phyloP scores from a whole-genome alignment of 2,329 filamentous ascomycete genomes.

The Trichoderma gracile region DNA sequence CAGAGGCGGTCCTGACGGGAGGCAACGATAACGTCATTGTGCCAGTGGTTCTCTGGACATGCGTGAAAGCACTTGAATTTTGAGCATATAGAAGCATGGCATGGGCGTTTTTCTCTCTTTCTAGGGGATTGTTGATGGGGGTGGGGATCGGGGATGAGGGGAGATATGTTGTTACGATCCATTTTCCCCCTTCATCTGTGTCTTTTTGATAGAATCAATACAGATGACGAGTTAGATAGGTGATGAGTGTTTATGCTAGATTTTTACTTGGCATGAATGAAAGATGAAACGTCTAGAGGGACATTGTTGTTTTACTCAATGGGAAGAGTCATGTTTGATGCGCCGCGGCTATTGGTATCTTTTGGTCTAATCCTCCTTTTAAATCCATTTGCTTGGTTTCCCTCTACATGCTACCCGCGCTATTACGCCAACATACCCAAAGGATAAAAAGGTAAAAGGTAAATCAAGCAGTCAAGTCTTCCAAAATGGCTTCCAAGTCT shows the following conservation, averaged over 20 bases:
- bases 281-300: neutral
- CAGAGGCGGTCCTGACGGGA: conserved; percentile 91
- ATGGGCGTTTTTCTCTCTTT: conserved; percentile 26
- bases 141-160: neutral
- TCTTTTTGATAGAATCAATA: conserved; percentile 6
- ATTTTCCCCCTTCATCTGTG: neutral
- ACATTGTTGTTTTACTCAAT: no score
- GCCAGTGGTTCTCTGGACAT: conserved; percentile 87
- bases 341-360: neutral
- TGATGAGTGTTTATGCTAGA: neutral
- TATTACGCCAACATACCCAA: neutral
- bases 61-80: conserved; percentile 75
- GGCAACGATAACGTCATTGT: conserved; percentile 99
- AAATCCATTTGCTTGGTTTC: no score
- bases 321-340: no score
- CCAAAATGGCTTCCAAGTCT: conserved; percentile 84
- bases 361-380: no score
- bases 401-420: neutral
- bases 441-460: neutral
- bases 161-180: neutral
- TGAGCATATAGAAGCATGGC: conserved; percentile 37
- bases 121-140: neutral
- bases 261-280: neutral
- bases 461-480: conserved; percentile 56
- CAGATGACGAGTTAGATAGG: neutral